Evolutionary conservation across 2,329 filamentous ascomycete genomes (phyloP), one percentile per base, ranked within the genome.

Genomic region (Colletotrichum navitas): DNA sequence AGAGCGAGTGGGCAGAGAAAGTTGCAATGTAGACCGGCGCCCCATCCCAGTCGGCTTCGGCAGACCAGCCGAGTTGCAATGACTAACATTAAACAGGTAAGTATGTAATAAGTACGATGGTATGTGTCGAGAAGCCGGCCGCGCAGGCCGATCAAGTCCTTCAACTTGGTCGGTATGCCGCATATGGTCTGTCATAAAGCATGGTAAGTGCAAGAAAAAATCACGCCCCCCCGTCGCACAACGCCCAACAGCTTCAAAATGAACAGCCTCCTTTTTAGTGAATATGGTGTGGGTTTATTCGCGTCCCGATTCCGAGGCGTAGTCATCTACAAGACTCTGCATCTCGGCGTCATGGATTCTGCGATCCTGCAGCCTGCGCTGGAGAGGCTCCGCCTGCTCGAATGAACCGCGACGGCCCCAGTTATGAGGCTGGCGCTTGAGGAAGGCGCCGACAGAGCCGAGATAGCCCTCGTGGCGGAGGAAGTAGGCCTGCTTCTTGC

Each of bases 391-490:
- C 16, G 76, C 77, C 59, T 85, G 86, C 74, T 94, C 93, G 47
- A 95, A 85, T 78, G 93, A 97, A 66, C 91, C 92, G 71, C 94
- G 88, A 51, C 95, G 88, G 0, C 95, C 95, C 95, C 95, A 98
- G 77, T 97, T 97, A 73, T 88, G 88, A 0, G 95, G 95, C 82
- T 97, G 94, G 56, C 94, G 86, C 83, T 95, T 97, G 71, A 99
- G 84, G 79, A 99, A 99, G 0, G 96, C 96, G 1, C 96, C 96
- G 0, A 98, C 96, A 26, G 94, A 90, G 12, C 96, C 96, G 0
- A 99, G 88, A 79, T 98, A 99, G 34, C 96, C 96, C 82, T 99
- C 96, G 78, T 99, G 96, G 7, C 96, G 88, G 71, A 99, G 81
- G 81, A 99, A 99, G 80, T 97, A 98, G 0, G 96, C 96, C 82